Evolutionary conservation across 768 basidiomycete species (phyloP).

Genomic region (Pisolithus albus): DNA sequence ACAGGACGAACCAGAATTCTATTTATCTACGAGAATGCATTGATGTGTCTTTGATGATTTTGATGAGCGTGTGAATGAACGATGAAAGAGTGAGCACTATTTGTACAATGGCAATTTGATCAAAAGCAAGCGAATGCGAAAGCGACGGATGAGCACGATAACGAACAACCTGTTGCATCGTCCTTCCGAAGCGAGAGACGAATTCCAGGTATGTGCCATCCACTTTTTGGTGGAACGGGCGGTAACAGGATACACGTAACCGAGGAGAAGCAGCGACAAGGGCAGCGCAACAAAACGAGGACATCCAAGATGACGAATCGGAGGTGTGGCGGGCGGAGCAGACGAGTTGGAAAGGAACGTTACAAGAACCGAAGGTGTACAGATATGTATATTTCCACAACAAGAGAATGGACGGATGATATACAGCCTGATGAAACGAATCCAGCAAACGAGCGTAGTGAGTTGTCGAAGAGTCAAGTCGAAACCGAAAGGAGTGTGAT

Average conservation of each 20-base stretch:
- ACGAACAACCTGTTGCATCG: too few species aligned
- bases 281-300: neutral
- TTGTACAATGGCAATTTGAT: too few species aligned
- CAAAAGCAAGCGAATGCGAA: too few species aligned
- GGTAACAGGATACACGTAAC: neutral
- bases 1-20: neutral
- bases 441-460: neutral
- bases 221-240: neutral
- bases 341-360: neutral
- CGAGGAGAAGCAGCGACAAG: neutral
- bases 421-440: neutral
- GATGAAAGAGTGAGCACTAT: too few species aligned
- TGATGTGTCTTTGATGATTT: neutral
- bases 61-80: neutral
- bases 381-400: constrained; percentile 1
- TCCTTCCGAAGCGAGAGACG: too few species aligned
- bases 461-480: neutral
- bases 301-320: neutral
- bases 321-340: neutral
- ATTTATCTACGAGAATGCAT: neutral
- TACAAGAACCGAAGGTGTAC: neutral
- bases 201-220: too few species aligned
- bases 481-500: neutral
- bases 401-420: neutral
- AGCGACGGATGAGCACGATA: too few species aligned